Evolutionary conservation across 495 filamentous ascomycete species (phyloP).

Genomic region (Talaromyces nanjingensis): DNA sequence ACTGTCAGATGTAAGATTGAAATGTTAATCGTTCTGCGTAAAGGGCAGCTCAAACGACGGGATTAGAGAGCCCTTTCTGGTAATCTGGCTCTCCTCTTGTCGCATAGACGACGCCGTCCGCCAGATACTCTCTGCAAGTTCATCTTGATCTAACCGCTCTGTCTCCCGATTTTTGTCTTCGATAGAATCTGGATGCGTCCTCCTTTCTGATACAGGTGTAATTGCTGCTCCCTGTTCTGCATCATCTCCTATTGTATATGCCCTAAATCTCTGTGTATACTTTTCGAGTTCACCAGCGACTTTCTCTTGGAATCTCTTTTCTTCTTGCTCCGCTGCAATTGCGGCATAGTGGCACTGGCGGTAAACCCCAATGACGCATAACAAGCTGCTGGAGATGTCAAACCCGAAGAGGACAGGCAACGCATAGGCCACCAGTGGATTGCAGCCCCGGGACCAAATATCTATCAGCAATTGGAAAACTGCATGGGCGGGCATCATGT

Average conservation of each 20-base stretch:
- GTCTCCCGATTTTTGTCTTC: neutral
- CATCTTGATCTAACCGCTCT: neutral
- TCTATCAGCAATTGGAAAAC: constrained; percentile 37
- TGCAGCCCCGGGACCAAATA: constrained; percentile 45
- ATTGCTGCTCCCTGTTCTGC: neutral
- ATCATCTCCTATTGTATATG: neutral
- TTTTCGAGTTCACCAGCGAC: neutral
- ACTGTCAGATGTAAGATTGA: too few species aligned
- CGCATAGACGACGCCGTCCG: neutral
- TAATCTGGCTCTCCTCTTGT: neutral
- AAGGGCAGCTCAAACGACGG: neutral
- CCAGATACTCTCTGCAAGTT: neutral
- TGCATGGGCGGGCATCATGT: constrained; percentile 39
- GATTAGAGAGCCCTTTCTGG: neutral
- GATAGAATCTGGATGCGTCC: neutral
- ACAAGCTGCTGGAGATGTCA: constrained; percentile 13
- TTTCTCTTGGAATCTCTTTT: neutral
- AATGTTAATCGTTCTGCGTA: too few species aligned
- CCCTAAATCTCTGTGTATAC: neutral
- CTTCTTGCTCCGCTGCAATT: neutral
- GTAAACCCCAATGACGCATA: neutral
- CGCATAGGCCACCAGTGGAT: constrained; percentile 31
- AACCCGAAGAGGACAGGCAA: constrained; percentile 38
- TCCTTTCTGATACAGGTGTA: neutral
- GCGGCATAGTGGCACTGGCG: neutral